phyloP scores from a whole-genome alignment of 2,329 filamentous ascomycete genomes.

The Mariannaea sp. region DNA sequence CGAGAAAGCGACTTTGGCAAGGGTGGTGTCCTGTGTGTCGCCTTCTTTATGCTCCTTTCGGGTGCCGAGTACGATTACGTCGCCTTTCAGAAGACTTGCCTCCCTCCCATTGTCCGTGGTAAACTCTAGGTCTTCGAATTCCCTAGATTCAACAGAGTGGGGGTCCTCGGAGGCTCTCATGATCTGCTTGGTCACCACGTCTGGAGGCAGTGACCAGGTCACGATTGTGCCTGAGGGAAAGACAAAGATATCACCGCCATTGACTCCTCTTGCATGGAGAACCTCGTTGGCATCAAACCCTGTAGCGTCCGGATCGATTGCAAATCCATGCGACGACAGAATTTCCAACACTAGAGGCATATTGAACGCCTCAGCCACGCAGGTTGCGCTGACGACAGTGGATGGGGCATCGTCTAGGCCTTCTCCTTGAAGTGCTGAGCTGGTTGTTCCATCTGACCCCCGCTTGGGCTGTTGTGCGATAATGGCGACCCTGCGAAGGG shows the following conservation, averaged over 20 bases:
- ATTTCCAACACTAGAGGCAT: conserved; percentile 65
- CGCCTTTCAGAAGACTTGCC: conserved; percentile 78
- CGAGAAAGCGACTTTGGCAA: conserved; percentile 96
- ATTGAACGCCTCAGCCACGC: conserved; percentile 66
- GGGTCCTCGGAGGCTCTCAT: conserved; percentile 76
- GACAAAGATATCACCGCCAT: conserved; percentile 87
- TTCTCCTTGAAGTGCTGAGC: conserved; percentile 16
- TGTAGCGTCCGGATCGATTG: conserved; percentile 64
- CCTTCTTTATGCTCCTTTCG: conserved; percentile 56
- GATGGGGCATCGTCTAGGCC: conserved; percentile 43
- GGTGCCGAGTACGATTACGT: conserved; percentile 88
- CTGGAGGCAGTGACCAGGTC: conserved; percentile 83
- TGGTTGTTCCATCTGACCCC: conserved; percentile 41
- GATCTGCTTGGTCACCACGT: conserved; percentile 74
- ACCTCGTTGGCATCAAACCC: conserved; percentile 66
- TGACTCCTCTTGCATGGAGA: conserved; percentile 64
- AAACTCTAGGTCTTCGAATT: conserved; percentile 91
- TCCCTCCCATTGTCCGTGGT: conserved; percentile 74
- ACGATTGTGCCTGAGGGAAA: conserved; percentile 95
- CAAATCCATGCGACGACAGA: conserved; percentile 62
- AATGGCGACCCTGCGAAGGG: conserved; percentile 81
- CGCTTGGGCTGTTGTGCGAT: conserved; percentile 72
- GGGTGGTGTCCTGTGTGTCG: conserved; percentile 62
- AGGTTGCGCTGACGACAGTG: conserved; percentile 62
- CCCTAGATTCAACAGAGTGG: conserved; percentile 69